Conservation (phyloP, 768 basidiomycete species). For the Panaeolus papilionaceus region DNA sequence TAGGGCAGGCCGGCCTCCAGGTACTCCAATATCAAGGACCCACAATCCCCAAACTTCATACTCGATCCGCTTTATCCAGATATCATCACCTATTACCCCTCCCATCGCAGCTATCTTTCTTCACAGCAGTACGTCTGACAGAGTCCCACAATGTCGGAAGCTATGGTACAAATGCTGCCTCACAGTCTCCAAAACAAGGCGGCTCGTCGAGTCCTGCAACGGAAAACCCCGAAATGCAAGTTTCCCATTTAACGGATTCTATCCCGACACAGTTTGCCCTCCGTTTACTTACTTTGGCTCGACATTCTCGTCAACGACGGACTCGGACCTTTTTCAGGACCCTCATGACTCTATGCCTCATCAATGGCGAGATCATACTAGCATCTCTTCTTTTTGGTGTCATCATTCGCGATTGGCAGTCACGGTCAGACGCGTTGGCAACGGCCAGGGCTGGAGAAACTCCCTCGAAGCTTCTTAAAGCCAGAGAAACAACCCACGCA, state of each 20-base stretch:
- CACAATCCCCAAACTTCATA: background rate
- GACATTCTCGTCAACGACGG: constrained; percentile 59
- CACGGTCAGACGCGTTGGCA: constrained; percentile 31
- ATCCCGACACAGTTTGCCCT: constrained; percentile 53
- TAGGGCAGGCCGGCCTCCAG: constrained; percentile 26
- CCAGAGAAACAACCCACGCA: constrained; percentile 14
- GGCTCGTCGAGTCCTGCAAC: constrained; percentile 37
- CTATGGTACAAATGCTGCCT: constrained; percentile 25
- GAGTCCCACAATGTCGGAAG: constrained; percentile 15
- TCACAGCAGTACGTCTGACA: constrained; percentile 14
- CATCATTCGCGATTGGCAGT: constrained; percentile 68
- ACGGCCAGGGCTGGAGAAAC: background rate
- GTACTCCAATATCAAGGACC: background rate
- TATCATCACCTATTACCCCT: background rate
- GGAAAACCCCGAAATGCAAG: constrained; percentile 22
- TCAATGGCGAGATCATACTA: constrained; percentile 84
- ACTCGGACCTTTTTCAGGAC: constrained; percentile 66
- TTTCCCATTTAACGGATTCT: constrained; percentile 10
- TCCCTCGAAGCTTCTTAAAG: too few relatives aligned
- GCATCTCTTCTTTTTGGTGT: constrained; percentile 73
- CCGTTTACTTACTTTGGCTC: constrained; percentile 56
- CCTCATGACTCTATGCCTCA: constrained; percentile 66
- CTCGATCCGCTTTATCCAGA: background rate
- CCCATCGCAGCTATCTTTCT: background rate
- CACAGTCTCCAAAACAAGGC: constrained; percentile 28